phyloP scores from a whole-genome alignment of 371 early-diverging fungal species.

The Mucor circinelloides region DNA sequence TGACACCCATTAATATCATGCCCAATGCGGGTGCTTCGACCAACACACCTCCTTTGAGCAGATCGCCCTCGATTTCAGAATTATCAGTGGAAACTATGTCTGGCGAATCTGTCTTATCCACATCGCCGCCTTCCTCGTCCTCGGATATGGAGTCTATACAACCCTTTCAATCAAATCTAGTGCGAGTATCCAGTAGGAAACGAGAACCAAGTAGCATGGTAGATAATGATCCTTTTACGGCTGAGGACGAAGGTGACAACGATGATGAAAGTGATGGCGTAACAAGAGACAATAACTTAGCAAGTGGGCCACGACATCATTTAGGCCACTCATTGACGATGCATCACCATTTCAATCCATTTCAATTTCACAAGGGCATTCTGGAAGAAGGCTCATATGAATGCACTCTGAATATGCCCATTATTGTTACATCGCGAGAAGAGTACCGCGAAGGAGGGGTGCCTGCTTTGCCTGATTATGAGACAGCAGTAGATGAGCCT shows the following conservation, averaged over 20 bases:
- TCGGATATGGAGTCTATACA: neutral
- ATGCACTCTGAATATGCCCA: conserved; percentile 13
- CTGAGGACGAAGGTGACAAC: neutral
- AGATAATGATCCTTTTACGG: neutral
- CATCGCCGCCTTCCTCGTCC: neutral
- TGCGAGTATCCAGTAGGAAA: neutral
- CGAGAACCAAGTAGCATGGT: neutral
- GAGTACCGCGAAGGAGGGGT: conserved; percentile 18
- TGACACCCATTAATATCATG: neutral
- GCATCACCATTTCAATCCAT: conserved; percentile 12
- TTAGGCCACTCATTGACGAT: neutral
- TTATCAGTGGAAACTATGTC: neutral
- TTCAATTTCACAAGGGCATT: neutral
- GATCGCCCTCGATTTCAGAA: neutral
- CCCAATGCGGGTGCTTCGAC: neutral
- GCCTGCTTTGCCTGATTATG: conserved; percentile 23
- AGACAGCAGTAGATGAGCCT: conserved; percentile 7
- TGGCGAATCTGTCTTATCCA: neutral
- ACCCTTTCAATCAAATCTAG: neutral
- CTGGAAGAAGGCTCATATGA: conserved; percentile 4
- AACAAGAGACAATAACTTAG: neutral
- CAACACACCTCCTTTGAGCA: neutral
- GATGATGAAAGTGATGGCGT: neutral
- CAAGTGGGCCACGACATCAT: neutral
- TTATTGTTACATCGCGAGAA: conserved; percentile 24